Base-by-base conservation (phyloP, 2,329 filamentous ascomycete species). In the Clonostachys rhizophaga region DNA sequence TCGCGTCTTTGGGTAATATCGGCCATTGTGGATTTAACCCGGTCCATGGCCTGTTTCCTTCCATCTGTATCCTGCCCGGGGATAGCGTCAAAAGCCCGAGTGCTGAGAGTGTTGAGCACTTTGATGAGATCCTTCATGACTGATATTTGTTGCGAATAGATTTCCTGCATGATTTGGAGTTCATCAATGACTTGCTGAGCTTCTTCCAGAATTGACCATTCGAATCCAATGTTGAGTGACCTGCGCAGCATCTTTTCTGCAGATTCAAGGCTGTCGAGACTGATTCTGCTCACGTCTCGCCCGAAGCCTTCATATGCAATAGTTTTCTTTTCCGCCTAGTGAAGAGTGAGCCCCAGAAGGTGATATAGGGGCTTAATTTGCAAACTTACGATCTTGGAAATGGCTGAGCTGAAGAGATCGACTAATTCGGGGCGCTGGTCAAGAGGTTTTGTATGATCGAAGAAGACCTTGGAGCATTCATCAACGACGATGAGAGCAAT, bases 231-330 rank as follows among this genome's bases (percentile, higher is more conserved):
- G 46, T 54, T 54, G 34, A 54, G 46, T 5, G 52, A 54, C 36
- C 49, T 51, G 46, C 52, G 52, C 9, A 54, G 42, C 20, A 50
- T 47, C 47, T 52, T 56, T 36, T 56, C 54, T 9, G 49, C 47
- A 17, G 58, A 49, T 37, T 62, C 58, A 9, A 61, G 50, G 35
- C 63, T 62, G 1, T 52, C 49, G 24, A 55, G 62, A 18, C 62
- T 55, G 52, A 50, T 49, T n/a, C 43, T 42, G 45, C 41, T 53
- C 30, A 53, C 45, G 34, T 50, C 53, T 35, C 44, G 50, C 13
- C 52, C 52, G 35, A 54, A 54, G 17, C 48, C 50, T 35, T 53
- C 51, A 40, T 53, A 49, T 16, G 49, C 47, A 34, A 46, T 47
- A 6, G 47, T 52, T 36, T 50, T 49, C 16, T 47, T 50, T 43